Evolutionary conservation across 768 basidiomycete species (phyloP), one percentile per base, ranked within the genome.

Genomic region (Amanita brunnescens): DNA sequence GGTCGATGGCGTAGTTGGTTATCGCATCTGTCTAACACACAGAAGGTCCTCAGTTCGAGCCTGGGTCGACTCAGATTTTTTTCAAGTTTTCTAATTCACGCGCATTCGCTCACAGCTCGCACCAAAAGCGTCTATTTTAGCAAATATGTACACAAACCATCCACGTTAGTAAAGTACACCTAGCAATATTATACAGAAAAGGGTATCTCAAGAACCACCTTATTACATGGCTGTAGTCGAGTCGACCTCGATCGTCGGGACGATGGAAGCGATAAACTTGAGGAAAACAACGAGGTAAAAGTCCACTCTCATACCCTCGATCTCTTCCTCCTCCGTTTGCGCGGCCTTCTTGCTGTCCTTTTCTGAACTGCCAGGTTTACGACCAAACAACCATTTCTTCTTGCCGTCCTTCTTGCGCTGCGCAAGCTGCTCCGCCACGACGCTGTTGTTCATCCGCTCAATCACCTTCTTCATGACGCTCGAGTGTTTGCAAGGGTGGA

Each of bases 381-480:
- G 80, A 55, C 86, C 74, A 59, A 94, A 87, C 37, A 81, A 70
- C 82, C 94, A 92, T 67, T 90, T 92, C 73, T 87, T 90, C 75
- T 85, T 85, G 60, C 66, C 64, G 53, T 80, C 75, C 52, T 65
- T 66, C 59, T 80, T 81, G 55, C 79, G 78, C 54, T 80, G 76
- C 13, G 83, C 81, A 16, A 89, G 77, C 65, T 92, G 89, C 63
- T 89, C 84, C 54, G 85, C 89, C 49, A 87, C 77, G 23, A 92
- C 86, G 55, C 83, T 83, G 57, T 79, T 81, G 68, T 98, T 96
- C 93, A 98, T 97, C 52, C 95, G 80, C 67, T 98, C 95, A 63
- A 98, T 97, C 55, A 98, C 91, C 66, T 97, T 98, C 79, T 96
- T 97, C 96, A 99, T 99, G 52, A 99, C 96, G 66, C 85, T 91